Percentiles rank a stretch among this genome's conserved stretches.
Evolutionary conservation across 768 basidiomycete species (phyloP).

Genomic region (Boletus edulis): DNA sequence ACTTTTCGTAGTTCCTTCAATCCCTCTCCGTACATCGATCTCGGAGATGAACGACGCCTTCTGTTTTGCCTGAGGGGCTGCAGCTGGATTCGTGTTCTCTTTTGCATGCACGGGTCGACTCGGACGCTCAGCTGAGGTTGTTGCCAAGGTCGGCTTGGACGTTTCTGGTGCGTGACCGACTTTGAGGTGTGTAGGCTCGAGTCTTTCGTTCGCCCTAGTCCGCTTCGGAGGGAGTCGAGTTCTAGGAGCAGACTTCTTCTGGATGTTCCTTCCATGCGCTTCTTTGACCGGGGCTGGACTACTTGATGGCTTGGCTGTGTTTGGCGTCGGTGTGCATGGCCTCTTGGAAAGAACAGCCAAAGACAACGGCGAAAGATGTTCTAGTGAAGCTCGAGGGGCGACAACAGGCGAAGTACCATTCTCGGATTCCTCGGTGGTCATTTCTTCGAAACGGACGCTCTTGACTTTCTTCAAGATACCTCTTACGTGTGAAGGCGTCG

Average conservation of each 20-base stretch:
- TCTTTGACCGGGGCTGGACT: neutral
- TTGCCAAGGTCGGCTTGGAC: conserved; percentile 2
- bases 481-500: conserved; percentile 29
- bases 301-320: neutral
- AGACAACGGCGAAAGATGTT: conserved; percentile 7
- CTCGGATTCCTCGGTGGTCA: conserved; percentile 1
- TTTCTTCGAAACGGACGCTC: conserved; percentile 38
- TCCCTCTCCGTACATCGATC: conserved; percentile 21
- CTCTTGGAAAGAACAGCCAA: conserved; percentile 4
- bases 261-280: neutral
- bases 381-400: neutral
- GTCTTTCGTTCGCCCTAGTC: conserved; percentile 9
- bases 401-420: neutral
- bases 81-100: conserved; percentile 6
- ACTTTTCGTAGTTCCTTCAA: conserved; percentile 25
- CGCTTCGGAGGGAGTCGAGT: conserved; percentile 16
- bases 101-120: conserved; percentile 13
- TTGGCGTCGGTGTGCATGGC: conserved; percentile 10
- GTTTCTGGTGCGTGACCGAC: neutral
- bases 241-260: conserved; percentile 12
- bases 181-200: neutral
- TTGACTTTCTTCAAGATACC: conserved; percentile 41
- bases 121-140: conserved; percentile 12
- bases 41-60: conserved; percentile 10
- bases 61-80: conserved; percentile 11